Percentiles rank a stretch among this genome's conserved stretches.
phyloP scores from a whole-genome alignment of 768 basidiomycete species.

The Mycena metata region DNA sequence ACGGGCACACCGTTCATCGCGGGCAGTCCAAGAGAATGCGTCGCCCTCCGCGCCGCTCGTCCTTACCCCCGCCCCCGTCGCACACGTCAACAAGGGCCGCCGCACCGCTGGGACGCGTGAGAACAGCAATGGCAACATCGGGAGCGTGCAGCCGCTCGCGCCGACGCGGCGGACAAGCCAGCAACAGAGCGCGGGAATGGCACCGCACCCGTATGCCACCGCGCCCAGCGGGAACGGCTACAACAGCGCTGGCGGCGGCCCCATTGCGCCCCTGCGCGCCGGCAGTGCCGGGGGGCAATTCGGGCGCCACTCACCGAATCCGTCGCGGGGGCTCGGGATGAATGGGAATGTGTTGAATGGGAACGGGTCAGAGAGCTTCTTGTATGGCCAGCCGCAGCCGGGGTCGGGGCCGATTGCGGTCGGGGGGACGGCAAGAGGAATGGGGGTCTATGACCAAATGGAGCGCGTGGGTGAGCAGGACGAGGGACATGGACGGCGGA shows the following conservation, averaged over 20 bases:
- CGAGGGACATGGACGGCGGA: constrained; percentile 65
- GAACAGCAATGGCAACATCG: constrained; percentile 70
- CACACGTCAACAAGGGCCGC: constrained; percentile 70
- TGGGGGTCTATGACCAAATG: constrained; percentile 80
- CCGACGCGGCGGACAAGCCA: constrained; percentile 78
- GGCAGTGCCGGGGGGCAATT: constrained; percentile 48
- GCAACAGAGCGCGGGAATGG: constrained; percentile 61
- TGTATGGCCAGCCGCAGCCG: constrained; percentile 69
- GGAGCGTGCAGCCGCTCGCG: constrained; percentile 76
- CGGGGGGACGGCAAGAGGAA: constrained; percentile 57
- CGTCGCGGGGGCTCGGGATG: constrained; percentile 46
- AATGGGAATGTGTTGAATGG: constrained; percentile 59
- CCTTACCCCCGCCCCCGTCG: constrained; percentile 74
- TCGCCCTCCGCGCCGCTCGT: constrained; percentile 72
- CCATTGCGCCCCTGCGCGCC: constrained; percentile 34
- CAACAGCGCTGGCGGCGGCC: constrained; percentile 50
- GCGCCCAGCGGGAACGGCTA: constrained; percentile 71
- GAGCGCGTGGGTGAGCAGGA: constrained; percentile 70
- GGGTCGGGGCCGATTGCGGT: constrained; percentile 57
- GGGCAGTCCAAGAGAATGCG: constrained; percentile 68
- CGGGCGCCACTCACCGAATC: constrained; percentile 69
- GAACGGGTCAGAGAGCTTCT: constrained; percentile 76
- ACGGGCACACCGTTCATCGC: constrained; percentile 61
- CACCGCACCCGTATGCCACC: constrained; percentile 81
- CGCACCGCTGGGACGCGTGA: constrained; percentile 66